Evolutionary conservation across 495 filamentous ascomycete genomes (phyloP).

Genomic region (Aspergillus steynii): DNA sequence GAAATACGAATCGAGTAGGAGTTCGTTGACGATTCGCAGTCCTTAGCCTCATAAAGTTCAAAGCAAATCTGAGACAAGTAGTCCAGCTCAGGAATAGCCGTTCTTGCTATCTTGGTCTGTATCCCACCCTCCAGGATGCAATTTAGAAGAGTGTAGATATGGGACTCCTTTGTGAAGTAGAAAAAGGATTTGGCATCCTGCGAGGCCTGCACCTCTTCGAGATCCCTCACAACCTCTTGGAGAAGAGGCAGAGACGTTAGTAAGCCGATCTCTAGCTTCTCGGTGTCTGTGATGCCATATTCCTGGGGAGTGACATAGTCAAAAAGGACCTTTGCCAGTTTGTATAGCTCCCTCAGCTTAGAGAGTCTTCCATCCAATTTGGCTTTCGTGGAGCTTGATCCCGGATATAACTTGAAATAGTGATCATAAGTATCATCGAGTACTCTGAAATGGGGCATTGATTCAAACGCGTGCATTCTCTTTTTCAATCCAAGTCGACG

Average conservation of each 20-base stretch:
- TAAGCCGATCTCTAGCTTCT: conserved; percentile 96
- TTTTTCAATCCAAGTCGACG: conserved; percentile 52
- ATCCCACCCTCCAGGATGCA: conserved; percentile 97
- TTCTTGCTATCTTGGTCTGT: conserved; percentile 85
- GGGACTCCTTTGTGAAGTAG: conserved; percentile 98
- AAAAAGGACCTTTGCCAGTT: conserved; percentile 89
- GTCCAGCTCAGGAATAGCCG: conserved; percentile 93
- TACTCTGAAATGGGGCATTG: conserved; percentile 45
- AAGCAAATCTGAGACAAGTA: conserved; percentile 98
- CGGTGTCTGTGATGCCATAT: conserved; percentile 89
- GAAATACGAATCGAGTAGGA: conserved; percentile 95
- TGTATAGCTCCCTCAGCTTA: conserved; percentile 88
- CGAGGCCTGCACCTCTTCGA: conserved; percentile 96
- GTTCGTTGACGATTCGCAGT: conserved; percentile 69
- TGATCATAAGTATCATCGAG: conserved; percentile 55
- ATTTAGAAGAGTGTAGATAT: conserved; percentile 97
- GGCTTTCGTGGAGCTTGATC: conserved; percentile 72
- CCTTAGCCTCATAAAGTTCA: conserved; percentile 92
- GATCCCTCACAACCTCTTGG: conserved; percentile 91
- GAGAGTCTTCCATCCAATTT: conserved; percentile 83
- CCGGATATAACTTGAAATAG: conserved; percentile 86
- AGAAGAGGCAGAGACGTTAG: conserved; percentile 89
- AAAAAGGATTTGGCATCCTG: conserved; percentile 92
- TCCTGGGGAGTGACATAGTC: conserved; percentile 98
- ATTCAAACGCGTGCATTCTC: conserved; percentile 41